Evolutionary conservation across 371 early-diverging fungal genomes (phyloP).

Genomic region (Apophysomyces variabilis): DNA sequence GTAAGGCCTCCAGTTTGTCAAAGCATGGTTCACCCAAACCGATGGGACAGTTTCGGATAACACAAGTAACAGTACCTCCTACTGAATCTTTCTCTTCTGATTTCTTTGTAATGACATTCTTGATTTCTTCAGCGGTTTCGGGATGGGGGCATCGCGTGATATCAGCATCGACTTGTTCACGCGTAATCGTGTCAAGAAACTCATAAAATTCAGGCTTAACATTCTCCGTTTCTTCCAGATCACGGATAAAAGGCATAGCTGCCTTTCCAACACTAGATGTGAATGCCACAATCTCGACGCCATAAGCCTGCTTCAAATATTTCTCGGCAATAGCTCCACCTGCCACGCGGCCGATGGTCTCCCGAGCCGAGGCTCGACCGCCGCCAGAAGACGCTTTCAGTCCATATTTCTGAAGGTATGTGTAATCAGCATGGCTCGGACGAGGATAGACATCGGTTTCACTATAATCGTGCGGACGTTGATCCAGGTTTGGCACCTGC

Average conservation of each 20-base stretch:
- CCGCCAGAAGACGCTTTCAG: slow-evolving; percentile 96
- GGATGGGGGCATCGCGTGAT: slow-evolving; percentile 56
- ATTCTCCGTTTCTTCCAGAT: slow-evolving; percentile 52
- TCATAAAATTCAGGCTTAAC: slow-evolving; percentile 65
- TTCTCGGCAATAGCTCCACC: slow-evolving; percentile 97
- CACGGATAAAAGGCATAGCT: slow-evolving; percentile 71
- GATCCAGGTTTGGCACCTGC: slow-evolving; percentile 93
- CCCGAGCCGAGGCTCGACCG: slow-evolving; percentile 94
- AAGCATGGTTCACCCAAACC: slow-evolving; percentile 99
- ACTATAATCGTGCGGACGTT: slow-evolving; percentile 94
- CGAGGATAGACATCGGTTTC: slow-evolving; percentile 93
- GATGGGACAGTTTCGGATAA: slow-evolving; percentile 89
- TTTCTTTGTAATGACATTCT: slow-evolving; percentile 71
- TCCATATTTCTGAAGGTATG: slow-evolving; percentile 95
- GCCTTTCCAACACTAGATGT: slow-evolving; percentile 89
- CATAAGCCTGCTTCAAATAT: slow-evolving; percentile 77
- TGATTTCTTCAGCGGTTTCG: slow-evolving; percentile 51
- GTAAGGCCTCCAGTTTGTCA: slow-evolving; percentile 95
- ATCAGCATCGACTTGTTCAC: slow-evolving; percentile 61
- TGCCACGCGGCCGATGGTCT: slow-evolving; percentile 97
- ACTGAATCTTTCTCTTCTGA: slow-evolving; percentile 88
- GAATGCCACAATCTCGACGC: slow-evolving; percentile 95
- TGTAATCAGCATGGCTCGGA: slow-evolving; percentile 97
- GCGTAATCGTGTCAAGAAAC: slow-evolving; percentile 69
- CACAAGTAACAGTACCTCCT: slow-evolving; percentile 97